phyloP scores from a whole-genome alignment of 176 grass and related monocot genomes.

The Oryza nivara region DNA sequence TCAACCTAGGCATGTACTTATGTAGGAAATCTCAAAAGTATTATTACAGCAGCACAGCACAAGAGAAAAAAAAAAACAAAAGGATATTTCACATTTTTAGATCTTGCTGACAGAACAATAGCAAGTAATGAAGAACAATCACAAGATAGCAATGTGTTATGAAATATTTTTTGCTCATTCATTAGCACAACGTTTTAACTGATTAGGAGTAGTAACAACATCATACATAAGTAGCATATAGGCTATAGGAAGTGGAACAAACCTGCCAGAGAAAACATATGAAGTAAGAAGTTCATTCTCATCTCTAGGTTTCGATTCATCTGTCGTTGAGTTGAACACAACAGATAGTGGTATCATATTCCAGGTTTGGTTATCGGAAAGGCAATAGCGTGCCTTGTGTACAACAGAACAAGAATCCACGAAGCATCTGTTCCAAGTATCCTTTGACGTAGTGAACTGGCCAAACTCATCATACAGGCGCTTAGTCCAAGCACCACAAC shows the following conservation, averaged over 20 bases:
- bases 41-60: background rate
- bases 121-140: background rate
- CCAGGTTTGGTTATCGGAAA: constrained; percentile 95
- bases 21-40: constrained; percentile 19
- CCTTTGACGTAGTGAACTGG: constrained; percentile 25
- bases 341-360: constrained; percentile 80
- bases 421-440: constrained; percentile 81
- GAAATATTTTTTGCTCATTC: constrained; percentile 1
- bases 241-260: constrained; percentile 34
- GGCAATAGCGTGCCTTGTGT: constrained; percentile 75
- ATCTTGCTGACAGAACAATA: background rate
- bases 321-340: constrained; percentile 52
- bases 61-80: constrained; percentile 20
- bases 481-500: constrained; percentile 89
- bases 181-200: constrained; percentile 27
- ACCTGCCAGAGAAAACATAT: constrained; percentile 82
- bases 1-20: constrained; percentile 12
- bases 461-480: constrained; percentile 39
- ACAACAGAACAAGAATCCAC: constrained; percentile 66
- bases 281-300: constrained; percentile 64
- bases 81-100: background rate
- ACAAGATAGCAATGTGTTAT: background rate
- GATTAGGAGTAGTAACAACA: background rate
- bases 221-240: background rate
- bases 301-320: constrained; percentile 54